Percentiles rank a stretch among this genome's conserved stretches.
Evolutionary conservation across 2,329 filamentous ascomycete species (phyloP).

Genomic region (Fusarium citri): DNA sequence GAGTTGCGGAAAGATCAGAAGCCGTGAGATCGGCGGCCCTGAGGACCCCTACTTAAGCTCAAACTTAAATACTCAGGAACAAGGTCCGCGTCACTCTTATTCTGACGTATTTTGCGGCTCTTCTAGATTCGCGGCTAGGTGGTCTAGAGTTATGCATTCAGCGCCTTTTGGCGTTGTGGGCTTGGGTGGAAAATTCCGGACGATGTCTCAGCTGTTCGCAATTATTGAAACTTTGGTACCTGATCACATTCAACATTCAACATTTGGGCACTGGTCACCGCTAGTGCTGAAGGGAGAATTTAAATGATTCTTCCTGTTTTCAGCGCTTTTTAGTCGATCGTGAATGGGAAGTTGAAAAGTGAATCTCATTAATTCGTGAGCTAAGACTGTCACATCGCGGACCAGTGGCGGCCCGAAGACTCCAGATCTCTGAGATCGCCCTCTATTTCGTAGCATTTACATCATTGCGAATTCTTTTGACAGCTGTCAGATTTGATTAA

Average conservation of each 20-base stretch:
- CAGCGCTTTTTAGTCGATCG: not conserved
- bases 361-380: not conserved
- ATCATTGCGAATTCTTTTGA: not conserved
- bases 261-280: no score
- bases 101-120: not conserved
- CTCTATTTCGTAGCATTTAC: not conserved
- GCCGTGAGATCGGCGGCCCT: constrained; percentile 27
- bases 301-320: no score
- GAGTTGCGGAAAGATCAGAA: constrained; percentile 18
- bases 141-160: constrained; percentile 2
- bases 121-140: not conserved
- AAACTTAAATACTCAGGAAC: constrained; percentile 29
- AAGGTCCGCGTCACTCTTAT: not conserved
- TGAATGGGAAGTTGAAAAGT: not conserved
- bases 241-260: constrained; percentile 4
- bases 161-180: not conserved
- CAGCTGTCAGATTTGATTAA: not conserved
- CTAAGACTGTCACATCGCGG: not conserved
- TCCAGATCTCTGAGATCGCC: not conserved
- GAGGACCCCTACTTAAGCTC: not conserved
- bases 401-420: not conserved
- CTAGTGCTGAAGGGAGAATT: not conserved
- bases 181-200: not conserved
- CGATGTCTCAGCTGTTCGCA: constrained; percentile 21
- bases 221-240: not conserved